phyloP scores from a whole-genome alignment of 352 stramenopile species.

The Pythium insidiosum region DNA sequence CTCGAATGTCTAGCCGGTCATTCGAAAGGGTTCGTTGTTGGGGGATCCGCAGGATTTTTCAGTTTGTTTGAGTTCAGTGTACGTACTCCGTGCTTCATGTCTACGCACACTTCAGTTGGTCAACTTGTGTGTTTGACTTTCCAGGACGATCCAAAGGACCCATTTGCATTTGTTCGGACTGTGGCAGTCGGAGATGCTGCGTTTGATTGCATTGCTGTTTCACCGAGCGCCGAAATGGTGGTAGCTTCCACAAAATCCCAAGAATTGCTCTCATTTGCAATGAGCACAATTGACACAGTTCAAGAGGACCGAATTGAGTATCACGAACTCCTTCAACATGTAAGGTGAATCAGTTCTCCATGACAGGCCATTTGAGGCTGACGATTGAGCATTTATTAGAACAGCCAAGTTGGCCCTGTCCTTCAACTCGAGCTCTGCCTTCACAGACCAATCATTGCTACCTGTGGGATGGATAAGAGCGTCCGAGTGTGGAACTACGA shows the following conservation, averaged over 20 bases:
- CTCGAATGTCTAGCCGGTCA: conserved; percentile 61
- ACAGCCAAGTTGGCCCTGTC: conserved; percentile 48
- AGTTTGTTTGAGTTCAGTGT: conserved; percentile 71
- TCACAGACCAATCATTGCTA: conserved; percentile 73
- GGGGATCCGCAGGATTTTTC: conserved; percentile 62
- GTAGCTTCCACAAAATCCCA: conserved; percentile 59
- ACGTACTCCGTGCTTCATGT: neutral
- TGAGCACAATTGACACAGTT: conserved; percentile 68
- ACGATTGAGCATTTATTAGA: conserved; percentile 14
- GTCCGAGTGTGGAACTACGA: conserved; percentile 88
- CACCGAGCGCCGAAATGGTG: conserved; percentile 51
- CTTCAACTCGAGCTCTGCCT: conserved; percentile 78
- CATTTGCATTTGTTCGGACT: conserved; percentile 65
- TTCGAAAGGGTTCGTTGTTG: conserved; percentile 68
- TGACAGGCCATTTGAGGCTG: neutral
- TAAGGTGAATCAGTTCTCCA: conserved; percentile 13
- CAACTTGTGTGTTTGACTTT: neutral
- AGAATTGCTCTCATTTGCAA: conserved; percentile 53
- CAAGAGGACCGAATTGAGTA: conserved; percentile 70
- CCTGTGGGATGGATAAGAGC: conserved; percentile 77
- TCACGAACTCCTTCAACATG: conserved; percentile 43
- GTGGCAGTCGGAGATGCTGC: conserved; percentile 64
- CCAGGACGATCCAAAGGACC: conserved; percentile 71
- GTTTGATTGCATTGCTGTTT: conserved; percentile 67
- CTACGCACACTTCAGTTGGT: neutral